Conservation (phyloP, 371 early-diverging fungal genomes). For the Quaeritorhiza haematococci region DNA sequence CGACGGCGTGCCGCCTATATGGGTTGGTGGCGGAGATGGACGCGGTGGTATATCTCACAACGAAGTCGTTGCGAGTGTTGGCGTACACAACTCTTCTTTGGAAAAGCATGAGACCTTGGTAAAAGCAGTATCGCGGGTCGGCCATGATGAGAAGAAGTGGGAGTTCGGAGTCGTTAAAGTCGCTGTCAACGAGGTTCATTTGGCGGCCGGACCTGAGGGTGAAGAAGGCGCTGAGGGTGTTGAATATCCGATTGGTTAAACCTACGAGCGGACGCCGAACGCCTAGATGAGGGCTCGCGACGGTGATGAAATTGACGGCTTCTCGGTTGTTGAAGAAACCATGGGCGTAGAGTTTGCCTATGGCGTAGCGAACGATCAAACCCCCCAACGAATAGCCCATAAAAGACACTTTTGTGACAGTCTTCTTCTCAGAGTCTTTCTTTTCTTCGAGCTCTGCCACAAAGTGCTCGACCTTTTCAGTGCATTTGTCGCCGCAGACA, state of each 20-base stretch:
- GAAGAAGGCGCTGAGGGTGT: slow-evolving; percentile 27
- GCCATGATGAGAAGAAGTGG: slow-evolving; percentile 58
- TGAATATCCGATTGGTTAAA: slow-evolving; percentile 40
- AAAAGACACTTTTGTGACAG: slow-evolving; percentile 55
- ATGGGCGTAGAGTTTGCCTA: slow-evolving; percentile 57
- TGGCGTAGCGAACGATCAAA: slow-evolving; percentile 63
- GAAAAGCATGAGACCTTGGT: slow-evolving; percentile 47
- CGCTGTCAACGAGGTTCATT: slow-evolving; percentile 12
- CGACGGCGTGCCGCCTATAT: slow-evolving; percentile 26
- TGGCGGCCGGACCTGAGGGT: slow-evolving; percentile 26
- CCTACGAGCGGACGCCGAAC: slow-evolving; percentile 35
- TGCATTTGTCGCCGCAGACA: slow-evolving; percentile 53
- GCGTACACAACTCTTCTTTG: slow-evolving; percentile 52
- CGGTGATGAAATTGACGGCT: slow-evolving; percentile 51
- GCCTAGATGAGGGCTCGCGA: slow-evolving; percentile 80
- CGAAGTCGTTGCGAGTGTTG: slow-evolving; percentile 65
- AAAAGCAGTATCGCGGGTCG: slow-evolving; percentile 55
- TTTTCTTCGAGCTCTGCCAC: slow-evolving; percentile 2
- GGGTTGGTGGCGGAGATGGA: slow-evolving; percentile 49
- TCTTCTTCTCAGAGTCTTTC: neutral
- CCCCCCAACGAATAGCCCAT: slow-evolving; percentile 83
- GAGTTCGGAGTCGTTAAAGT: slow-evolving; percentile 10
- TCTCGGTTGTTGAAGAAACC: slow-evolving; percentile 31
- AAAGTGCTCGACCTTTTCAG: slow-evolving; percentile 5
- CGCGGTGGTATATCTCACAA: slow-evolving; percentile 66